Evolutionary conservation across 768 basidiomycete species (phyloP), one percentile per base, ranked within the genome.

Genomic region (Rhodocollybia butyracea): DNA sequence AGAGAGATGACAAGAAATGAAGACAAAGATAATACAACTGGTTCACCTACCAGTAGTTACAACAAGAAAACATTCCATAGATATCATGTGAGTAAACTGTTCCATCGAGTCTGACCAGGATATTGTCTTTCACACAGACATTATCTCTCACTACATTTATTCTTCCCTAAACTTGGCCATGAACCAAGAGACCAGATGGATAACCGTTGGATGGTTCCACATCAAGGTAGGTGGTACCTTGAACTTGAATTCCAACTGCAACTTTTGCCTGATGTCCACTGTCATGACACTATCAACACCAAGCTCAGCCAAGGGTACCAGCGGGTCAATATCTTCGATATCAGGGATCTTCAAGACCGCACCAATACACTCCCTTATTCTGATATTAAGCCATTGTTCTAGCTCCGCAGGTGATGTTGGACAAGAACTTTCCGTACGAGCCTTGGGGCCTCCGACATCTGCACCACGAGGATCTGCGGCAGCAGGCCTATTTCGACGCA

Each of bases 201-300:
- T 47, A 13, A 47, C 46, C 3, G 46, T 47, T 4, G 46, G 46
- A 24, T 47, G 46, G 32, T 47, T 47, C 46, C 46, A 47, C 19
- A 31, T 47, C 46, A 47, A 21, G n/a, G 46, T 47, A 5, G 46
- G 46, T 5, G 46, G 46, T 19, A 47, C 46, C 30, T 47, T 47
- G n/a, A 47, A 27, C 27, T 47, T 47, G 5, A 47, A 31, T 21
- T 27, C 46, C 10, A 31, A 47, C 10, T 47, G 46, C 13, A 47
- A 15, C 17, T 47, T 47, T 29, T 47, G 46, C 32, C 46, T 31
- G 12, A 47, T 13, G 21, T 27, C 46, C 11, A 47, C 46, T 6
- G 46, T 47, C 46, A 47, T 47, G 4, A 47, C 46, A 34, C 46
- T 47, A 34, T 47, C 46, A 2, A 47, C 46, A 7, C 46, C 46